phyloP scores from a whole-genome alignment of 345 rosid genomes.

The Reutealis trisperma region DNA sequence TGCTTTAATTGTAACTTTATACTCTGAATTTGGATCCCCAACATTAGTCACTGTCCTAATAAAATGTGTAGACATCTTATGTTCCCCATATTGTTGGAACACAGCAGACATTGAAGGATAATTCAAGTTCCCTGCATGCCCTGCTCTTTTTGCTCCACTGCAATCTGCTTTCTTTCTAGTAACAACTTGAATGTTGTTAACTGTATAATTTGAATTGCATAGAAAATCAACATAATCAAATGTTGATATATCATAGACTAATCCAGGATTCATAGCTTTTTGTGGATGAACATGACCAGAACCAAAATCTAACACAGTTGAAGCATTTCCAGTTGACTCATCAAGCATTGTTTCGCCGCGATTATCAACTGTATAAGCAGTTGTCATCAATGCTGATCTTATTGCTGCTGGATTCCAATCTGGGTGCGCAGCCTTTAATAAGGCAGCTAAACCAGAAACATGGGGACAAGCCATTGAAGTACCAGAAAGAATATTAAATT shows the following conservation, averaged over 20 bases:
- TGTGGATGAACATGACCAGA: slow-evolving; percentile 38
- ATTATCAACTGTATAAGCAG: slow-evolving; percentile 37
- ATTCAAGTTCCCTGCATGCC: slow-evolving; percentile 37
- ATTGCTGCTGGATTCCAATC: slow-evolving; percentile 38
- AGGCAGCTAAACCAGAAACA: slow-evolving; percentile 37
- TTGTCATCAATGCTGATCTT: slow-evolving; percentile 38
- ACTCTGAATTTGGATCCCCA: slow-evolving; percentile 28
- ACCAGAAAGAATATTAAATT: slow-evolving; percentile 37
- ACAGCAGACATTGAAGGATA: slow-evolving; percentile 35
- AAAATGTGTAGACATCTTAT: slow-evolving; percentile 33
- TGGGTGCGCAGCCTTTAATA: slow-evolving; percentile 37
- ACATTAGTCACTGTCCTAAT: slow-evolving; percentile 36
- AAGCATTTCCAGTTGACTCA: slow-evolving; percentile 34
- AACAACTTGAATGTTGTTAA: slow-evolving; percentile 19
- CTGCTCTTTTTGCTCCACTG: slow-evolving; percentile 34
- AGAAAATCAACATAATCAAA: slow-evolving; percentile 33
- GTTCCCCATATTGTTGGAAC: slow-evolving; percentile 33
- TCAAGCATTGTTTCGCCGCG: slow-evolving; percentile 32
- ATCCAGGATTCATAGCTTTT: slow-evolving; percentile 34
- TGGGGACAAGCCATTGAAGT: slow-evolving; percentile 43
- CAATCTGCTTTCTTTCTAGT: slow-evolving; percentile 35
- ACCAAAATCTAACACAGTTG: slow-evolving; percentile 32
- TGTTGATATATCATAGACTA: slow-evolving; percentile 29
- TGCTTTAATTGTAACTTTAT: slow-evolving; percentile 20
- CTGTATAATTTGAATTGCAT: slow-evolving; percentile 34